phyloP scores from a whole-genome alignment of 371 early-diverging fungal genomes.

The Capniomyces stellatus region DNA sequence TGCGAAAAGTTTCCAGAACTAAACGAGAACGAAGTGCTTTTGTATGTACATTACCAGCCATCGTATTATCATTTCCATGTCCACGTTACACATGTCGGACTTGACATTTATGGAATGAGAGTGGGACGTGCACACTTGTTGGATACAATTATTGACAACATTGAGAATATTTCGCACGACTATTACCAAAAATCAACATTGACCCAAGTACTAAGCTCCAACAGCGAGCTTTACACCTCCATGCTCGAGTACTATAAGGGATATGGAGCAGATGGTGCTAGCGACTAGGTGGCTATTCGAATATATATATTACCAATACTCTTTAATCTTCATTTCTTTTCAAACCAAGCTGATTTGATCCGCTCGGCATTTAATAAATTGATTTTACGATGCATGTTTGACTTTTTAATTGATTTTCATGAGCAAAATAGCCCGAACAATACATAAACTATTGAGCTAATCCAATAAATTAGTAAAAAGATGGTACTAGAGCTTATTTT shows the following conservation, averaged over 20 bases:
- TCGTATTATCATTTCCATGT: constrained; percentile 72
- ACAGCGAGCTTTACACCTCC: constrained; percentile 21
- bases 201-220: constrained; percentile 29
- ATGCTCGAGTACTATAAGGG: not conserved
- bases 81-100: constrained; percentile 49
- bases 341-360: not conserved
- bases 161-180: constrained; percentile 28
- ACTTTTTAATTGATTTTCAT: no score
- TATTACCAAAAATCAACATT: constrained; percentile 33
- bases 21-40: constrained; percentile 32
- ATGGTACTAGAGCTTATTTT: no score
- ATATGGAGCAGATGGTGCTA: not conserved
- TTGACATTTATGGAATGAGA: constrained; percentile 35
- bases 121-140: constrained; percentile 58
- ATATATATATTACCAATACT: not conserved
- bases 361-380: no score
- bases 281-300: not conserved
- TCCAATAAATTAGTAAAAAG: no score
- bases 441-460: no score
- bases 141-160: constrained; percentile 50
- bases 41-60: constrained; percentile 74
- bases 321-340: not conserved
- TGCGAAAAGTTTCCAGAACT: constrained; percentile 26
- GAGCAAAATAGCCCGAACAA: no score
- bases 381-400: no score